phyloP scores from a whole-genome alignment of 2,329 filamentous ascomycete genomes.

The Aspergillus pseudotamarii region DNA sequence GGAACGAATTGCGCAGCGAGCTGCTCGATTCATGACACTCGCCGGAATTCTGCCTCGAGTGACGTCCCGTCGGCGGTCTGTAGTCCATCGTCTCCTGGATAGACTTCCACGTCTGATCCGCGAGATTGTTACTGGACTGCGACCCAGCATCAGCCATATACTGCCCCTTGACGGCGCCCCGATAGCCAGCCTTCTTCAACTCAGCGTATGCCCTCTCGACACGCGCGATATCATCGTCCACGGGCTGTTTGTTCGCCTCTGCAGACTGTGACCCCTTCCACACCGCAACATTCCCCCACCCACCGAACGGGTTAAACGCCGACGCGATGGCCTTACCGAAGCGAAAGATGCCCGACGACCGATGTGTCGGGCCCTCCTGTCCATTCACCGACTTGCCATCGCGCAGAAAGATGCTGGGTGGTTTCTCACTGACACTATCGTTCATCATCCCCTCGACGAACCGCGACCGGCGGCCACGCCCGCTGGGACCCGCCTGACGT shows the following conservation, averaged over 20 bases:
- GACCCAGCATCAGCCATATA: conserved; percentile 28
- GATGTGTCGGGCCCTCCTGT: conserved; percentile 32
- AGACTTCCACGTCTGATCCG: conserved; percentile 39
- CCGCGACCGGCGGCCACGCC: conserved; percentile 61
- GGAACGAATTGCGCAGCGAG: conserved; percentile 37
- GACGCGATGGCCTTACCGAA: conserved; percentile 59
- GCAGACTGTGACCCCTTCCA: conserved; percentile 46
- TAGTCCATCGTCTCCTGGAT: conserved; percentile 37
- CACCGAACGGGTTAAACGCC: conserved; percentile 57
- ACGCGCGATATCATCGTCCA: conserved; percentile 49
- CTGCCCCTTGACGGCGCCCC: conserved; percentile 42
- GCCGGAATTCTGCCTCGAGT: conserved; percentile 20
- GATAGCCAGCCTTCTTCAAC: conserved; percentile 56
- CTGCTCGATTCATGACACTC: conserved; percentile 24
- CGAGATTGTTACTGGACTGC: conserved; percentile 20
- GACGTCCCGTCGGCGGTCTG: conserved; percentile 13
- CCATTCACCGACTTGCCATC: conserved; percentile 26
- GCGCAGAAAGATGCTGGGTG: conserved; percentile 68
- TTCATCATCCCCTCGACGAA: conserved; percentile 84
- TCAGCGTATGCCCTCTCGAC: conserved; percentile 57
- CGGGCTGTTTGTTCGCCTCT: conserved; percentile 35
- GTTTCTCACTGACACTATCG: conserved; percentile 72
- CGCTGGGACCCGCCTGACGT: conserved; percentile 13
- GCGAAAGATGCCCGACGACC: conserved; percentile 54
- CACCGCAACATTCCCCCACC: conserved; percentile 47